Conservation (phyloP, 2,329 filamentous ascomycete genomes). For the Claviceps sp. region DNA sequence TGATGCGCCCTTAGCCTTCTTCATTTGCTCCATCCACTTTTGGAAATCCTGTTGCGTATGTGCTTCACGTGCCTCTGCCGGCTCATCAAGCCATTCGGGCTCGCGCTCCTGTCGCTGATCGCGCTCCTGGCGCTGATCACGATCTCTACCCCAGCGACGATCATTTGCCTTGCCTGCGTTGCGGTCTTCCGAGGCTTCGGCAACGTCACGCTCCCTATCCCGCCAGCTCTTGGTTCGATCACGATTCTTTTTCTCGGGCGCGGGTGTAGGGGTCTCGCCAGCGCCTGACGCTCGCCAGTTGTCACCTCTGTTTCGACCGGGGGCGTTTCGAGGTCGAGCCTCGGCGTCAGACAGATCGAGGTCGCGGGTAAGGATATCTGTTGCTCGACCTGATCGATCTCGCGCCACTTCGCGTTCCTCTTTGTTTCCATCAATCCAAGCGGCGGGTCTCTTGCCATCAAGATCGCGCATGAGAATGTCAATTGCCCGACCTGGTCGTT, state of each 20-base stretch:
- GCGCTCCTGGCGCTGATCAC: conserved; percentile 42
- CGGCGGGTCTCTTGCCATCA: conserved; percentile 16
- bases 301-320: conserved; percentile 51
- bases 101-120: conserved; percentile 58
- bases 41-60: conserved; percentile 87
- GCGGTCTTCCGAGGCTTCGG: conserved; percentile 41
- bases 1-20: conserved; percentile 40
- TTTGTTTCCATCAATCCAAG: conserved; percentile 28
- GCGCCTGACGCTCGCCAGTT: conserved; percentile 59
- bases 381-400: conserved; percentile 32
- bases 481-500: conserved; percentile 34
- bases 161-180: conserved; percentile 32
- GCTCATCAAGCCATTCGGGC: conserved; percentile 80
- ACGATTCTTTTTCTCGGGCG: conserved; percentile 34
- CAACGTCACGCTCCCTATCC: conserved; percentile 32
- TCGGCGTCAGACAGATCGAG: conserved; percentile 40
- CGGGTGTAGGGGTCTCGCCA: conserved; percentile 12
- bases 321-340: conserved; percentile 46
- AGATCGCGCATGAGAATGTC: conserved; percentile 37
- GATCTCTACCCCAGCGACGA: conserved; percentile 43
- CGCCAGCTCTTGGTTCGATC: conserved; percentile 50
- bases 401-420: conserved; percentile 42
- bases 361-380: conserved; percentile 37
- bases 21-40: conserved; percentile 89
- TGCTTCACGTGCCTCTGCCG: conserved; percentile 53